Evolutionary conservation across 2,329 filamentous ascomycete genomes (phyloP), one percentile per base, ranked within the genome.

Genomic region (Colletotrichum musicola): DNA sequence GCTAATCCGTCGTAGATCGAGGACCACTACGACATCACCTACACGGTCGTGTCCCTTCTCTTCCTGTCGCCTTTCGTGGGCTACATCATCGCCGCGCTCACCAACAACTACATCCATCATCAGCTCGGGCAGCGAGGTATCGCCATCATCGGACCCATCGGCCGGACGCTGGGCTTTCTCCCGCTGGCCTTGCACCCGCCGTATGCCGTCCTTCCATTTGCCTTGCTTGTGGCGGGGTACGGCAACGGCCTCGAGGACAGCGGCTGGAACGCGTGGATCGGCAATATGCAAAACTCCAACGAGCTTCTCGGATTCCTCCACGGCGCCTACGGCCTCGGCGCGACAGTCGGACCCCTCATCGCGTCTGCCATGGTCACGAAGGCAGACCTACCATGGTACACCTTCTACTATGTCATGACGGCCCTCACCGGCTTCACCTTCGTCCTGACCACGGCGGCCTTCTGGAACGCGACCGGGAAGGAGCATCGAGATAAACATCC

Each of bases 381-480:
- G 71, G 88, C 81, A 0, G 72, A 81, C 4, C 75, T 91, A 58
- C 82, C 82, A 0, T 96, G 93, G 93, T 93, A 90, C 73, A 83
- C 83, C 12, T 95, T 92, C 78, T 95, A 93, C 78, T 94, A 93
- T 75, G 80, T 94, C 64, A 92, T 94, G 89, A 84, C 92, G 50
- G 88, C 80, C 12, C 77, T 88, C 55, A 84, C 88, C 0, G 81
- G 77, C 1, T 71, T 91, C 27, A 90, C 93, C 74, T 76, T 91
- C 6, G 61, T 80, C 4, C 79, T 85, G 3, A 85, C 85, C 1
- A 75, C 82, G 1, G 72, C 79, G 20, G 84, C 88, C 1, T 95
- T 95, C 77, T 92, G 91, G 90, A 75, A 72, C 4, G 88, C 88
- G 22, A 90, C 86, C 0, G 91, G 85, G 3, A 79, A 79, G 14